Percentiles rank a stretch among this genome's conserved stretches.
phyloP scores from a whole-genome alignment of 1,284 basidiomycete genomes.

The Coriolopsis trogii region DNA sequence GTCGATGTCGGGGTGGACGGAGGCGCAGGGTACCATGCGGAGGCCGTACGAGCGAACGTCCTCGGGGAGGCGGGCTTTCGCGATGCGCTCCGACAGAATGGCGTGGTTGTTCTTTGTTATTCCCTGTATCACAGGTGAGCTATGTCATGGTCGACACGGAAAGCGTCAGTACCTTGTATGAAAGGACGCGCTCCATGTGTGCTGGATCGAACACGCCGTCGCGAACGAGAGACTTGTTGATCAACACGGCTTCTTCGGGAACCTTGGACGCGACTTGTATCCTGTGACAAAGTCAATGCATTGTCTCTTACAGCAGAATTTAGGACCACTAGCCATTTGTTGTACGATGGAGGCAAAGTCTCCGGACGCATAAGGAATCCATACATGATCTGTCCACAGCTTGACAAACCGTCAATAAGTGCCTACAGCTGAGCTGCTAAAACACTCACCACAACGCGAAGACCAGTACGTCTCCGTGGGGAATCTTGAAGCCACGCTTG shows the following conservation, averaged over 20 bases:
- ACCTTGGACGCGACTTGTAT: slow-evolving; percentile 70
- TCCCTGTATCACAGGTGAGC: slow-evolving; percentile 32
- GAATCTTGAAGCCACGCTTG: slow-evolving; percentile 71
- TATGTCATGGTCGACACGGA: slow-evolving; percentile 19
- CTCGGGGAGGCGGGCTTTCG: slow-evolving; percentile 36
- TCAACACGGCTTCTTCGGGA: slow-evolving; percentile 57
- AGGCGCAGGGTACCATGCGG: slow-evolving; percentile 62
- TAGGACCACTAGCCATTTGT: slow-evolving; percentile 62
- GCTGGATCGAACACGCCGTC: slow-evolving; percentile 57
- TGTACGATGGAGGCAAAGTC: slow-evolving; percentile 80
- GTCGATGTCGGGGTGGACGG: slow-evolving; percentile 82
- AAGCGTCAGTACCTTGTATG: slow-evolving; percentile 45
- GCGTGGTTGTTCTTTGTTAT: slow-evolving; percentile 45
- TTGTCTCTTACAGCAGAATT: not conserved
- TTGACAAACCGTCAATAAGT: slow-evolving; percentile 28
- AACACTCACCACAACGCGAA: slow-evolving; percentile 74
- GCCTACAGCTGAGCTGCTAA: not conserved
- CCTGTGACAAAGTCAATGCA: slow-evolving; percentile 34
- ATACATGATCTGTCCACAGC: slow-evolving; percentile 90
- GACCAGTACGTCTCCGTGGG: slow-evolving; percentile 83
- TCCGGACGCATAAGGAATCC: slow-evolving; percentile 83
- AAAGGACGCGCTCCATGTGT: slow-evolving; percentile 58
- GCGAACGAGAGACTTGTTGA: slow-evolving; percentile 66
- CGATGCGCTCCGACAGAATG: slow-evolving; percentile 38
- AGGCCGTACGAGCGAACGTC: slow-evolving; percentile 48